Evolutionary conservation across 2,329 filamentous ascomycete species (phyloP).

Genomic region (Aspergillus sp.): DNA sequence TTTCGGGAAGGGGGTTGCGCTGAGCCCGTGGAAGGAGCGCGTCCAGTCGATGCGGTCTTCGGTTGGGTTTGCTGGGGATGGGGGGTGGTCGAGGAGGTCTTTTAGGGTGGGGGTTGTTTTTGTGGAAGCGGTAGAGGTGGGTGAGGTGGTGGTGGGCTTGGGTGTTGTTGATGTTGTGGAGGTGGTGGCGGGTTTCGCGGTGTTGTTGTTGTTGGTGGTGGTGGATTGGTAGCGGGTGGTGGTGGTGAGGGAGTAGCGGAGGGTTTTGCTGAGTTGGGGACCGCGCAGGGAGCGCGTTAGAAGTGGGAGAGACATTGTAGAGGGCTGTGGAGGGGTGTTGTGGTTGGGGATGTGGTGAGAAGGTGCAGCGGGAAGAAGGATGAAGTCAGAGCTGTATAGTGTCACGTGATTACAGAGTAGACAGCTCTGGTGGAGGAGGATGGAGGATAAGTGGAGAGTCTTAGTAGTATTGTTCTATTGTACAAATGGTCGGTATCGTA

Average conservation of each 20-base stretch:
- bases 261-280: constrained; percentile 18
- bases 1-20: constrained; percentile 67
- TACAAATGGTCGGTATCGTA: constrained; percentile 9
- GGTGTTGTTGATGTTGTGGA: background rate
- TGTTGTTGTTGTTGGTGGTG: constrained; percentile 36
- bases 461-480: background rate
- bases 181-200: constrained; percentile 33
- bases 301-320: constrained; percentile 6
- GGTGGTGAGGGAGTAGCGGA: constrained; percentile 21
- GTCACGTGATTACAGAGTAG: constrained; percentile 27
- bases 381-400: constrained; percentile 17
- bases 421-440: too few relatives aligned
- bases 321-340: constrained; percentile 10
- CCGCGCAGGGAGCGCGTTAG: constrained; percentile 1
- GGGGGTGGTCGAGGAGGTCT: constrained; percentile 39
- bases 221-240: constrained; percentile 30
- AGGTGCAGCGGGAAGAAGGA: constrained; percentile 3
- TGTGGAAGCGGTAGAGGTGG: background rate
- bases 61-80: constrained; percentile 29
- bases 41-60: constrained; percentile 72
- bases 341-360: background rate
- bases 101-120: constrained; percentile 19
- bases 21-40: constrained; percentile 78
- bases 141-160: background rate
- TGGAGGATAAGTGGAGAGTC: background rate